These are phyloP conservation scores for button mushroom (Agaricus bisporus) DNA, from an alignment of 768 basidiomycete species.

Conservation along the genomic window DNA sequence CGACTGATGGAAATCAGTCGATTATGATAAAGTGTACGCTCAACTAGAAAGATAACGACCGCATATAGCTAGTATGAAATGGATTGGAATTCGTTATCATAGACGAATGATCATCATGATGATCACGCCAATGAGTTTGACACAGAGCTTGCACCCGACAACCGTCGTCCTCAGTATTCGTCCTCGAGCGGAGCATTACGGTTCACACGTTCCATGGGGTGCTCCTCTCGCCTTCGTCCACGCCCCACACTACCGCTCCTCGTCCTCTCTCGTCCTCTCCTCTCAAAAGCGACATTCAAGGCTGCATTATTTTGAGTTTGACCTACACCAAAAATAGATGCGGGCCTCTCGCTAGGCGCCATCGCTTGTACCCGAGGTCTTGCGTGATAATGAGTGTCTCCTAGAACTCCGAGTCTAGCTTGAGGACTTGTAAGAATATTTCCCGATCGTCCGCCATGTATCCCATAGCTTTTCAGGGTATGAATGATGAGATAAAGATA, in stretches of 20 bases:
- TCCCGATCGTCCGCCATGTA: constrained; percentile 16
- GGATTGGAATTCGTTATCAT: no score
- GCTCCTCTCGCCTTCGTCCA: constrained; percentile 2
- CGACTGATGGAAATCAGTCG: no score
- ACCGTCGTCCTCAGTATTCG: background rate
- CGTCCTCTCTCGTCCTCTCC: constrained; percentile 23
- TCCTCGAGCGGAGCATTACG: background rate
- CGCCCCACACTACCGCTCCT: constrained; percentile 2
- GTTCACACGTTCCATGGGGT: background rate
- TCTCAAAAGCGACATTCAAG: constrained; percentile 17
- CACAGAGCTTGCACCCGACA: no score
- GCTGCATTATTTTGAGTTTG: constrained; percentile 9
- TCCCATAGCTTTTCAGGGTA: constrained; percentile 57
- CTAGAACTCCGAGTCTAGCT: background rate
- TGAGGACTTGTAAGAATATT: constrained; percentile 12
- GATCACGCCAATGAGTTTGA: no score
- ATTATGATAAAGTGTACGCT: no score
- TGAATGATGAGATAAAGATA: constrained; percentile 57
- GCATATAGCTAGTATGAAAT: no score
- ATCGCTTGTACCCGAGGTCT: constrained; percentile 1
- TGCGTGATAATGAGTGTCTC: constrained; percentile 1
- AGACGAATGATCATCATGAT: no score
- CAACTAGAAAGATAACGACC: no score
- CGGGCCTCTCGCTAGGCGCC: background rate
- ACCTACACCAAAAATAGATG: background rate